A percentile compares a stretch with the other conserved stretches of the same genome.
Conservation (phyloP, 2,329 filamentous ascomycete genomes). For the Arachnomyces sp. region DNA sequence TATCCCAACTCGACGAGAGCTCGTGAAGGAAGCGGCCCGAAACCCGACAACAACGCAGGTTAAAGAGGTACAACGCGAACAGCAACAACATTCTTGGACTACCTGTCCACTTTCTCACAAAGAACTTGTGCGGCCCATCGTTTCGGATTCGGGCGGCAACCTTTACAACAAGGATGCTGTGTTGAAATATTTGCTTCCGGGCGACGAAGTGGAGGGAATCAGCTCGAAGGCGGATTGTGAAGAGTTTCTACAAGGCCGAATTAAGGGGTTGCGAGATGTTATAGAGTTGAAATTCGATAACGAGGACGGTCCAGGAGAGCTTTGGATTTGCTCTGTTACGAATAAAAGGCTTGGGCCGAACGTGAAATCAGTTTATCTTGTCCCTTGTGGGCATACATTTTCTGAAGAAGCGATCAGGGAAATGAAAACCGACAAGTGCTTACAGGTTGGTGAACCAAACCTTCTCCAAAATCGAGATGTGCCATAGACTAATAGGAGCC, state of each 20-base stretch:
- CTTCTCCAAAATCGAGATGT: background rate
- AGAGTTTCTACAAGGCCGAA: constrained; percentile 51
- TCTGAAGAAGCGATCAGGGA: constrained; percentile 78
- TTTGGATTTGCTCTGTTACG: constrained; percentile 78
- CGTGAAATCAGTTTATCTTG: constrained; percentile 76
- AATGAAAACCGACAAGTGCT: constrained; percentile 57
- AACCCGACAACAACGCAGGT: constrained; percentile 74
- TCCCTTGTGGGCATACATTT: constrained; percentile 94
- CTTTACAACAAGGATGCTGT: constrained; percentile 95
- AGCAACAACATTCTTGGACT: constrained; percentile 77
- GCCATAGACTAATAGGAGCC: constrained; percentile 4
- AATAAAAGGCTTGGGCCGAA: constrained; percentile 74
- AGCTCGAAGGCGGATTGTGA: constrained; percentile 54
- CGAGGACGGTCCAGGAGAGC: constrained; percentile 31
- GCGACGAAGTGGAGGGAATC: constrained; percentile 47
- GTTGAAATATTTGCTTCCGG: constrained; percentile 58
- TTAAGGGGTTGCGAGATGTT: constrained; percentile 77
- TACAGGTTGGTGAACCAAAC: constrained; percentile 38
- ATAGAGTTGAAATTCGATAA: constrained; percentile 73
- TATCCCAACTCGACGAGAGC: constrained; percentile 89
- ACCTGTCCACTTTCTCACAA: constrained; percentile 80
- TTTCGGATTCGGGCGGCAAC: constrained; percentile 75
- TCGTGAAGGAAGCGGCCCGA: constrained; percentile 87
- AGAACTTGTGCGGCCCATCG: constrained; percentile 64
- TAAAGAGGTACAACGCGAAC: constrained; percentile 80